phyloP scores from a whole-genome alignment of 805 yeast species.

The Ogataea trehaloabstinens region DNA sequence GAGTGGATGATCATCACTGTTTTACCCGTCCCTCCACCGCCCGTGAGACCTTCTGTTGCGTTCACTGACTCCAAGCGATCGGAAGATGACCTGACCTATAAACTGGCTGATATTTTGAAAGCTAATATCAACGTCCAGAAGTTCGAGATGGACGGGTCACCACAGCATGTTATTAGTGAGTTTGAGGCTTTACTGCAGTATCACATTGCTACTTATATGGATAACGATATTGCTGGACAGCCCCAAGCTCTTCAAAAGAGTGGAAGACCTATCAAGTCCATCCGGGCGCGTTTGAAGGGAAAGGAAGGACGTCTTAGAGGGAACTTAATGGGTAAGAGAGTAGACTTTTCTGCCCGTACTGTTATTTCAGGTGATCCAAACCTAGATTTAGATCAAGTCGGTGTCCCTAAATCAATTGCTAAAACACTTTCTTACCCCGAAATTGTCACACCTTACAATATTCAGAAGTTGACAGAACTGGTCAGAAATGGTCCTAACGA shows the following conservation, averaged over 20 bases:
- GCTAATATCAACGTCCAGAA: slow-evolving; percentile 98
- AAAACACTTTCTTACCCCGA: slow-evolving; percentile 95
- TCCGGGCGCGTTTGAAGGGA: slow-evolving; percentile 99
- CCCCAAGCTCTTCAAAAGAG: slow-evolving; percentile 98
- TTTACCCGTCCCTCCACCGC: slow-evolving; percentile 99
- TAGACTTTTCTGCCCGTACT: slow-evolving; percentile 97
- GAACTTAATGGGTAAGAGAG: slow-evolving; percentile 99
- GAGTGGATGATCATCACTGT: slow-evolving; percentile 98
- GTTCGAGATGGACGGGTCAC: slow-evolving; percentile 97
- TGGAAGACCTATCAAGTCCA: slow-evolving; percentile 97
- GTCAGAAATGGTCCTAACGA: slow-evolving; percentile 99
- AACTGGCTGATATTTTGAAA: slow-evolving; percentile 92
- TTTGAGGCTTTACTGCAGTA: slow-evolving; percentile 93
- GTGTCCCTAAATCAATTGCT: slow-evolving; percentile 97
- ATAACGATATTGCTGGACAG: slow-evolving; percentile 98
- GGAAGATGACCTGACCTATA: slow-evolving; percentile 97
- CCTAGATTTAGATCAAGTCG: slow-evolving; percentile 95
- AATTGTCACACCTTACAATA: slow-evolving; percentile 95
- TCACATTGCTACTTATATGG: slow-evolving; percentile 99
- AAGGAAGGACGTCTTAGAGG: slow-evolving; percentile 99
- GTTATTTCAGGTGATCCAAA: slow-evolving; percentile 99
- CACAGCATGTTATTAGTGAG: slow-evolving; percentile 96
- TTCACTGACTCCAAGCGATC: slow-evolving; percentile 98
- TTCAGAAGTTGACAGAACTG: slow-evolving; percentile 85
- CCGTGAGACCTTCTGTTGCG: slow-evolving; percentile 97